These are phyloP conservation scores for Colletotrichum lupini DNA, from an alignment of 2,329 filamentous ascomycete genomes.

Conservation along the genomic window DNA sequence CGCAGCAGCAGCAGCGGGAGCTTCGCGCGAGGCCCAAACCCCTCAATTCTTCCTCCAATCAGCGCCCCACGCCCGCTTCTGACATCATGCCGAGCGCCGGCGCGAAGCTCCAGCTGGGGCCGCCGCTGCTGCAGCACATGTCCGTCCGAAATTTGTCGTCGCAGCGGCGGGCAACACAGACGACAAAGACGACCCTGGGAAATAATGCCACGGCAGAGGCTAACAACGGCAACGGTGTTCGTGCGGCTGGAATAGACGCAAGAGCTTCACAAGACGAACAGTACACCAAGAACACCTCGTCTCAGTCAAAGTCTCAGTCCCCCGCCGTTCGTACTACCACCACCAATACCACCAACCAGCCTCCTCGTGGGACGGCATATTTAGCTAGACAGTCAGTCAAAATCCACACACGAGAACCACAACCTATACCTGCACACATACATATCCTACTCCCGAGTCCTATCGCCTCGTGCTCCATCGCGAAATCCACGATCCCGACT, in stretches of 20 bases:
- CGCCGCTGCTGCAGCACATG: background rate
- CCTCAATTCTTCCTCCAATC: conserved; percentile 38
- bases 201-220: background rate
- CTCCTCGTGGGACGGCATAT: conserved; percentile 10
- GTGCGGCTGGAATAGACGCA: background rate
- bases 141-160: conserved; percentile 27
- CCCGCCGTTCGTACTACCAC: background rate
- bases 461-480: background rate
- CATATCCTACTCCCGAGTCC: background rate
- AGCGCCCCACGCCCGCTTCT: conserved; percentile 16
- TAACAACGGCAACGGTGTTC: background rate
- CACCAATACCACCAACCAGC: background rate
- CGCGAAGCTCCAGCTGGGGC: conserved; percentile 21
- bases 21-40: conserved; percentile 10
- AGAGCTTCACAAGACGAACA: background rate
- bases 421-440: background rate
- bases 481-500: conserved; percentile 8
- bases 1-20: background rate
- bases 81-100: conserved; percentile 37
- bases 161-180: background rate
- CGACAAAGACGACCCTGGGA: background rate
- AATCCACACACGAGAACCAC: background rate
- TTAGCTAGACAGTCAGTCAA: conserved; percentile 27
- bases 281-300: conserved; percentile 4
- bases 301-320: background rate